Percentiles rank a stretch among this genome's conserved stretches.
Conservation (phyloP, 73 alveolate genomes). For the Blepharisma stoltei region DNA sequence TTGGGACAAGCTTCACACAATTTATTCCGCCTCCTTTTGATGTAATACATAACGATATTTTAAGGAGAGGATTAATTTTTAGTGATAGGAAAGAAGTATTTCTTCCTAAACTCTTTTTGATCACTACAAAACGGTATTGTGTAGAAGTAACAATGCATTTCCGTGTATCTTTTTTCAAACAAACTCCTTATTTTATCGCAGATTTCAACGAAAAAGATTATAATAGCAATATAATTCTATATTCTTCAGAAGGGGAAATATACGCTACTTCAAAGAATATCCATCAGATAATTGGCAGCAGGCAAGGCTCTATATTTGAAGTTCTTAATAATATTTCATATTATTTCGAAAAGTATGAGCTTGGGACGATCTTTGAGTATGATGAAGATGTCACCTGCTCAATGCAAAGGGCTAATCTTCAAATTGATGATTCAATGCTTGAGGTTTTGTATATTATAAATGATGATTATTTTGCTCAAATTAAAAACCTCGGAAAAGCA, state of each 20-base stretch:
- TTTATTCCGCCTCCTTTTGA: constrained; percentile 25
- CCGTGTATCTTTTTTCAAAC: neutral
- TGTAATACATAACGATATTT: constrained; percentile 3
- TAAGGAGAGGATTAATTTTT: neutral
- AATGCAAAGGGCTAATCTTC: no score
- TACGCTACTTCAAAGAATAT: neutral
- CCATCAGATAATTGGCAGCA: neutral
- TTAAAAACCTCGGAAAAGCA: no score
- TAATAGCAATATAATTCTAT: neutral
- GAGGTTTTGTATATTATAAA: no score
- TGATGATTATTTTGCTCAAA: no score
- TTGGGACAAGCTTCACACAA: constrained; percentile 9
- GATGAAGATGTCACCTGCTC: no score
- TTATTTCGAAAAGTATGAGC: no score
- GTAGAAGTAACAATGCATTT: constrained; percentile 20
- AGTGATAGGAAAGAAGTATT: neutral
- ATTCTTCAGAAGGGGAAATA: constrained; percentile 12
- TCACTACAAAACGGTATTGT: neutral
- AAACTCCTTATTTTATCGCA: neutral
- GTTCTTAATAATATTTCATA: no score
- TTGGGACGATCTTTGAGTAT: no score
- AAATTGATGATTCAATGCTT: no score
- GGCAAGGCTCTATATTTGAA: no score
- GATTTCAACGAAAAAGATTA: neutral
- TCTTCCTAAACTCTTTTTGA: neutral